Base-by-base conservation (phyloP, 768 basidiomycete species). In the Russula ochroleuca region DNA sequence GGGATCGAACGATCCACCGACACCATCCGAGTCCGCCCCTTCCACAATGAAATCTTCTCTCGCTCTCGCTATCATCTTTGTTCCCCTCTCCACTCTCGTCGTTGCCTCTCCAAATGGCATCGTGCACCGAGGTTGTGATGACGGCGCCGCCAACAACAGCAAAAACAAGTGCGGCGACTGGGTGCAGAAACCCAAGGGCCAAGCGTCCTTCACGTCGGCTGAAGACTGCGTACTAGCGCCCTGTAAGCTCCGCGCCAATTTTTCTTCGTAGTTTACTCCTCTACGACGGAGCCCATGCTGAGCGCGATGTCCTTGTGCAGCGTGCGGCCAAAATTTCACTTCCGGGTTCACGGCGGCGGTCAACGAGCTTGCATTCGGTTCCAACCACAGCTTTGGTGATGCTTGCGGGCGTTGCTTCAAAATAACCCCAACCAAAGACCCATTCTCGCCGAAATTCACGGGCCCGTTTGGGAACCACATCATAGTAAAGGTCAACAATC, bases 341-440 rank as follows among this genome's bases (percentile, higher is more conserved):
- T 71, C 68, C 35, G 84, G 84, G 3, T 84, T 73, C 70, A 82
- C 81, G 5, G 83, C 83, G 14, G 84, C 84, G 6, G 78, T 85
- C 13, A 83, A 77, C 70, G 83, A 84, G 72, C 77, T 84, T 23
- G 73, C 83, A 0, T 86, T 82, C 62, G 84, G 84, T 45, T 74
- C 81, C 9, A 54, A 83, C 0, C 33, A 73, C 0, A 83, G 83
- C 11, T 72, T 82, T 2, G 84, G 84, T 17, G 84, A 84, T 71
- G 84, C 81, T 11, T 86, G 84, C 65, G 84, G 84, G 15, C 81
- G 84, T 41, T 85, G 84, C 75, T 85, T 86, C 70, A 72, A 77
- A 21, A 53, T 85, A 60, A 82, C 83, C 1, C 82, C 77, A 43
- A 75, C 70, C 15, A 64, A 70, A 13, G 83, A 85, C 70, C 84